phyloP scores from a whole-genome alignment of 2,329 filamentous ascomycete species.

The Lachnellula subtilissima region DNA sequence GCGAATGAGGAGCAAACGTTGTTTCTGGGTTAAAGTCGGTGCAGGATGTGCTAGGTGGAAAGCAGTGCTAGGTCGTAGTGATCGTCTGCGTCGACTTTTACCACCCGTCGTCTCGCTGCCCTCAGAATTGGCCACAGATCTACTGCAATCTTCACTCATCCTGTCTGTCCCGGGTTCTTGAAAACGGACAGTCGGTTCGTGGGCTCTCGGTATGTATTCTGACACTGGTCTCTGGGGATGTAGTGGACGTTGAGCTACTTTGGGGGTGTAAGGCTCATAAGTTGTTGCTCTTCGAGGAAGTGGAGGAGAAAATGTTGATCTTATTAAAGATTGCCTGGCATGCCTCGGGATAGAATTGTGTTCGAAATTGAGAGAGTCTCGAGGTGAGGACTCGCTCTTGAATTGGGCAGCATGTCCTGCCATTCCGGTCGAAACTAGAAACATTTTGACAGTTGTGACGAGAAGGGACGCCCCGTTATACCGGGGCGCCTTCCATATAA shows the following conservation, averaged over 20 bases:
- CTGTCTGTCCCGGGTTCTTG: slow-evolving; percentile 25
- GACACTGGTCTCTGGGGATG: slow-evolving; percentile 22
- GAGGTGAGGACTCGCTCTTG: slow-evolving; percentile 24
- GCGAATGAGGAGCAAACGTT: slow-evolving; percentile 55
- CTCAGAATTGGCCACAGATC: slow-evolving; percentile 29
- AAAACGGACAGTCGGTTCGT: slow-evolving; percentile 26
- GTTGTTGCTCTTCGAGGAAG: slow-evolving; percentile 19
- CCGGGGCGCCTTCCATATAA: slow-evolving; percentile 16
- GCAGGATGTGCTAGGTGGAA: slow-evolving; percentile 66
- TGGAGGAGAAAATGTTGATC: slow-evolving; percentile 30
- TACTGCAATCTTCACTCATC: slow-evolving; percentile 30
- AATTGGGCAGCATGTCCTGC: slow-evolving; percentile 17
- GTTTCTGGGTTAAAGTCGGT: slow-evolving; percentile 52
- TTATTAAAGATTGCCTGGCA: slow-evolving; percentile 16
- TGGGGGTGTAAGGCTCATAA: slow-evolving; percentile 19
- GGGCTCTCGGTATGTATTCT: slow-evolving; percentile 18
- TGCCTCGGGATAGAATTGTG: slow-evolving; percentile 17
- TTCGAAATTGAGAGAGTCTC: slow-evolving; percentile 7
- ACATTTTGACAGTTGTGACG: slow-evolving; percentile 22
- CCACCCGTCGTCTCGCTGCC: slow-evolving; percentile 19
- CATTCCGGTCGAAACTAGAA: slow-evolving; percentile 26
- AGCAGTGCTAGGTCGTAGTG: slow-evolving; percentile 52
- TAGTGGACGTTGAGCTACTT: slow-evolving; percentile 9
- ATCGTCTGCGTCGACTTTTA: slow-evolving; percentile 39
- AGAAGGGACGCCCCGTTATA: slow-evolving; percentile 18